phyloP scores from a whole-genome alignment of 139 green algal genomes.

The Haematococcus lacustris region DNA sequence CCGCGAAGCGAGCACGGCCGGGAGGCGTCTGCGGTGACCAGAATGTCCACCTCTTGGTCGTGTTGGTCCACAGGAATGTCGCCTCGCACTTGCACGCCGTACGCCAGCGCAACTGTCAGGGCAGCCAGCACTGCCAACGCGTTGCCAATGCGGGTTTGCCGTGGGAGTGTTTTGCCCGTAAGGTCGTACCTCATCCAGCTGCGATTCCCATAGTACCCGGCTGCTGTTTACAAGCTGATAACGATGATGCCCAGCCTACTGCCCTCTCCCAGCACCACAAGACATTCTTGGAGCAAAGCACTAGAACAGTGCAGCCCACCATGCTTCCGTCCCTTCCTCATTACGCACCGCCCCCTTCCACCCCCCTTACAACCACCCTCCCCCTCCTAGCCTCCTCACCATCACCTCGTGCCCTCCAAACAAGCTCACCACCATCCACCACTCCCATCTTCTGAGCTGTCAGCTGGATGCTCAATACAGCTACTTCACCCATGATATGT shows the following conservation, averaged over 20 bases:
- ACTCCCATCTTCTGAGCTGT: too few relatives aligned
- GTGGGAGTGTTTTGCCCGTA: background rate
- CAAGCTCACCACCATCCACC: too few relatives aligned
- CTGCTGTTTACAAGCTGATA: background rate
- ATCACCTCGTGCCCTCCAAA: too few relatives aligned
- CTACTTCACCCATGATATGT: too few relatives aligned
- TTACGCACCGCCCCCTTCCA: too few relatives aligned
- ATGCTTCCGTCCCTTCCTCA: too few relatives aligned
- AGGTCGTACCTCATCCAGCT: background rate
- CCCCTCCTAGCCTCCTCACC: too few relatives aligned
- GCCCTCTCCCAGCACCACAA: too few relatives aligned
- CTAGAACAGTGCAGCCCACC: too few relatives aligned
- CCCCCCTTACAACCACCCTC: too few relatives aligned
- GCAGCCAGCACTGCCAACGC: background rate
- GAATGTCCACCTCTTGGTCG: conserved; percentile 14
- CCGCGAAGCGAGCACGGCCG: background rate
- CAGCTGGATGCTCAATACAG: too few relatives aligned
- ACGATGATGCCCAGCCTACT: background rate
- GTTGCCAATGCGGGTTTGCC: background rate
- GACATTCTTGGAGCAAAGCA: too few relatives aligned
- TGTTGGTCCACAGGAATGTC: conserved; percentile 23
- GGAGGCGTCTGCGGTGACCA: background rate
- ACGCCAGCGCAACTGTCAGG: conserved; percentile 30
- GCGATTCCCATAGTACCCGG: background rate
- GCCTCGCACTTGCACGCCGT: conserved; percentile 16